Evolutionary conservation across 2,329 filamentous ascomycete species (phyloP), one percentile per base, ranked within the genome.

Genomic region (Plenodomus tracheiphilus): DNA sequence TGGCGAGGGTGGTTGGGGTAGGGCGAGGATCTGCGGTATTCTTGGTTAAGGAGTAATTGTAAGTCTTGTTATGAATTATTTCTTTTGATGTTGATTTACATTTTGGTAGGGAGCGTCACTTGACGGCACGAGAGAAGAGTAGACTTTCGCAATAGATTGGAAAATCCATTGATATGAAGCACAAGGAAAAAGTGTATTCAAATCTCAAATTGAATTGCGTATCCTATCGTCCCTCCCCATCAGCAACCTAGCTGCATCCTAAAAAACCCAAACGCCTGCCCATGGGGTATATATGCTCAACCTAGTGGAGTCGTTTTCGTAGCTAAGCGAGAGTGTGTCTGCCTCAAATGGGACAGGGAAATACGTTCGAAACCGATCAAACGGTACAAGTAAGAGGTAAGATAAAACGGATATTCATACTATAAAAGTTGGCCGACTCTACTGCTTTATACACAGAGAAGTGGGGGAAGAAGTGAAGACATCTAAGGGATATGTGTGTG

Each of bases 361-460:
- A 44, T 35, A 35, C 49, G 32, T 17, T 34, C 5, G 43, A 13
- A 16, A 30, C n/a, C n/a, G 13, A 30, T 17, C 16, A 32, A 32
- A 15, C 28, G 15, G 28, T 32, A 36, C 32, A 39, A 16, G 30
- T 40, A 45, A 18, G 43, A 37, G 9, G 41, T 54, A 52, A 49
- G 47, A 46, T 56, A 59, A 50, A 56, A 59, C 18, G 34, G 42
- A 20, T 53, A 46, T 62, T 56, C 47, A 56, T 64, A 58, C 56
- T 59, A 55, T 57, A 55, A 59, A 38, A 35, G n/a, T n/a, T 41
- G 51, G 50, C 53, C 51, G 17, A 22, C 18, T 8, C 21, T 39
- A 39, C 37, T 41, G 18, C 41, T 22, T 37, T 9, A 41, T 35
- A 22, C 38, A 22, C 18, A 35, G 25, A 35, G 13, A 42, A 35